phyloP scores from a whole-genome alignment of 768 basidiomycete species.

The Mycena latifolia region DNA sequence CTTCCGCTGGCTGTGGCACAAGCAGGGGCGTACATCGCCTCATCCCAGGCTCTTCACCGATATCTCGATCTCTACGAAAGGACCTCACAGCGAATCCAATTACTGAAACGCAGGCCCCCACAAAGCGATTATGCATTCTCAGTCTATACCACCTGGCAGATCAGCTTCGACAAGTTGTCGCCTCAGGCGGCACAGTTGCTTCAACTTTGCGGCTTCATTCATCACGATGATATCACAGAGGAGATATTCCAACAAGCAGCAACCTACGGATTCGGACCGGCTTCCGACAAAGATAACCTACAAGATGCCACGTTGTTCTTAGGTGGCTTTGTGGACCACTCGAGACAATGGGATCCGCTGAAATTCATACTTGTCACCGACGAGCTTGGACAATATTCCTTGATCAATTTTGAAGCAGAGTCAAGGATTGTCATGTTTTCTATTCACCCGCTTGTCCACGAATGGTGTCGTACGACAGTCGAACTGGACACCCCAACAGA shows the following conservation, averaged over 20 bases:
- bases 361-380: not conserved
- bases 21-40: not conserved
- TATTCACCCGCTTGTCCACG: constrained; percentile 13
- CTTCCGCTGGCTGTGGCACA: constrained; percentile 2
- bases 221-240: not conserved
- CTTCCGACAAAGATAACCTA: too few species aligned
- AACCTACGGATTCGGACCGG: too few species aligned
- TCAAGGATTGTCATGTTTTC: not conserved
- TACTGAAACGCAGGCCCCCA: not conserved
- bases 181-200: not conserved
- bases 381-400: not conserved
- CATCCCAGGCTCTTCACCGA: not conserved
- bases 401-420: not conserved
- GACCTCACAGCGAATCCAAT: not conserved
- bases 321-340: not conserved
- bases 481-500: not conserved
- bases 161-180: not conserved
- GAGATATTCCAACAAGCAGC: too few species aligned
- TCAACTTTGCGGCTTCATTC: not conserved
- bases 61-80: not conserved
- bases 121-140: not conserved
- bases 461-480: constrained; percentile 3
- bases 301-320: too few species aligned
- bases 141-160: not conserved
- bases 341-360: not conserved